Base-by-base conservation (phyloP, 306 rosid species). In the Quercus aquifolioides region DNA sequence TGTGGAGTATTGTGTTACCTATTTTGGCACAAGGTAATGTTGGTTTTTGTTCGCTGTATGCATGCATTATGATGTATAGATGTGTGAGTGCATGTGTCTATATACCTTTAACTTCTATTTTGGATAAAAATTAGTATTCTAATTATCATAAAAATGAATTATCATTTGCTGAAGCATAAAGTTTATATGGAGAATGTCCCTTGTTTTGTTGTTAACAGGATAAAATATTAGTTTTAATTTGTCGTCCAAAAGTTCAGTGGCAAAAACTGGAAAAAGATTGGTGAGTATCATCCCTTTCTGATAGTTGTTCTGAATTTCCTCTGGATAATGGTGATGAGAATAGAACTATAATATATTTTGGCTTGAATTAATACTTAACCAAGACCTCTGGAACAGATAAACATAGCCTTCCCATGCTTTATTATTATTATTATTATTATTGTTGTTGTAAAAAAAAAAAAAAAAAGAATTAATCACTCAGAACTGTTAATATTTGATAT, bases 241-340 rank as follows among this genome's bases (percentile, higher is more conserved):
- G 87, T 81, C 20, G 89, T 88, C 19, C 9, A 77, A 46, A 64
- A 46, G 30, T 73, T 28, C 69, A 78, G 69, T 26, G 84, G 85
- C 18, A 88, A 79, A 54, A 83, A 56, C 33, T 85, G 89, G 91
- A 88, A 83, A 69, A 83, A 64, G 76, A 85, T 88, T n/a, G 91
- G 91, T 85, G 14, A 23, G 80, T 64, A 46, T 60, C 6, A 63
- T 60, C 46, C 51, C 74, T 35, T 30, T 46, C 14, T 78, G 17
- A 8, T n/a, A 31, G 59, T 30, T 28, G 54, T 46, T 55, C 5
- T 51, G 2, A 19, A 5, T 28, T 56, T 57, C 20, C 1, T 52
- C 23, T 35, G 31, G 17, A 38, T n/a, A 18, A 41, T 74, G 57
- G 18, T 57, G 69, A n/a, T 59, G 14, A 1, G 20, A 35, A 46